Evolutionary conservation across 2,329 filamentous ascomycete genomes (phyloP).

Genomic region (Penicillium sclerotiorum): DNA sequence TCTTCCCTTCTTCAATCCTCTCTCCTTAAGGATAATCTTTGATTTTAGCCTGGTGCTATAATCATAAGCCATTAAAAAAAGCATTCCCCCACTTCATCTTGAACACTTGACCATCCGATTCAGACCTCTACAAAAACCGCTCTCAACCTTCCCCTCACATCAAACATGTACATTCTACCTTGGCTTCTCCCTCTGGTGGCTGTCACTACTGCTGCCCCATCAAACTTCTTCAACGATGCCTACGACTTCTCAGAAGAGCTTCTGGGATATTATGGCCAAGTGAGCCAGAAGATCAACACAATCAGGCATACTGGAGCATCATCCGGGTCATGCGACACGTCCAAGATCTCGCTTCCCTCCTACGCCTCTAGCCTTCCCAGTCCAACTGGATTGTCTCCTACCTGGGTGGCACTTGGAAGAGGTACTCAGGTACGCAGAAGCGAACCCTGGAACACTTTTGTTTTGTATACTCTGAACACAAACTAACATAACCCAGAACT

Average conservation of each 20-base stretch:
- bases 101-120: neutral
- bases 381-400: slow-evolving; percentile 63
- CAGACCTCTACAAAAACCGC: neutral
- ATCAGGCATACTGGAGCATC: slow-evolving; percentile 22
- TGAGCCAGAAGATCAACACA: slow-evolving; percentile 42
- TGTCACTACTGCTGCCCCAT: slow-evolving; percentile 38
- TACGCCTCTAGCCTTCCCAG: slow-evolving; percentile 63
- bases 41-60: slow-evolving; percentile 15
- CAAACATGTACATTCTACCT: slow-evolving; percentile 24
- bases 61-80: slow-evolving; percentile 8
- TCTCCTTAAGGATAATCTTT: neutral
- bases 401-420: slow-evolving; percentile 81
- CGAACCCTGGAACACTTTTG: neutral
- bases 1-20: neutral
- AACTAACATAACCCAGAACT: slow-evolving; percentile 68
- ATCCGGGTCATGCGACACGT: slow-evolving; percentile 35
- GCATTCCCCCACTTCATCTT: too few species aligned
- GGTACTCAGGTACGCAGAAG: slow-evolving; percentile 63
- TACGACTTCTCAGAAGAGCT: slow-evolving; percentile 46
- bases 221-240: slow-evolving; percentile 32
- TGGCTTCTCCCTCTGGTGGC: slow-evolving; percentile 35
- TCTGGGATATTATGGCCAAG: slow-evolving; percentile 42
- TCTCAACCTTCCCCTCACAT: neutral
- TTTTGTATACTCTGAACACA: too few species aligned
- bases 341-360: slow-evolving; percentile 41